Percentiles rank a stretch among this genome's conserved stretches.
Evolutionary conservation across 805 yeast species (phyloP).

Genomic region (Wickerhamiella australiensis): DNA sequence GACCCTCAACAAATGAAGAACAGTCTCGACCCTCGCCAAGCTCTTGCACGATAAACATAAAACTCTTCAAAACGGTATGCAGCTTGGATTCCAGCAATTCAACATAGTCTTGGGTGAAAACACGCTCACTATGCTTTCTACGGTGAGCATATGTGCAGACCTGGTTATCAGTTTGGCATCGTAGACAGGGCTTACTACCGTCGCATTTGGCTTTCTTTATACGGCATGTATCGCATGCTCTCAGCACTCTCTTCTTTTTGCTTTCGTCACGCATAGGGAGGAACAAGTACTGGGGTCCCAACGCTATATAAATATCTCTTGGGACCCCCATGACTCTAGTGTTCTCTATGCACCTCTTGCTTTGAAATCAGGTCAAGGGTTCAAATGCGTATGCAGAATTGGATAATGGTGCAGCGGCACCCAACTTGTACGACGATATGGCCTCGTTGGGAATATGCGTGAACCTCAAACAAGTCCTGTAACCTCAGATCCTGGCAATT

Average conservation of each 20-base stretch:
- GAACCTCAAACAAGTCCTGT: not conserved
- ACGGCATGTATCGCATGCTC: constrained; percentile 13
- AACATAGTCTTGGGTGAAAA: constrained; percentile 10
- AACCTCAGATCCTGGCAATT: not conserved
- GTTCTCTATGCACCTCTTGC: constrained; percentile 6
- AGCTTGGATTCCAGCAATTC: constrained; percentile 10
- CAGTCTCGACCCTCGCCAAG: constrained; percentile 9
- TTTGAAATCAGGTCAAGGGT: constrained; percentile 13
- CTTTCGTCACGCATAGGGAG: constrained; percentile 9
- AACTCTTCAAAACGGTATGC: constrained; percentile 10
- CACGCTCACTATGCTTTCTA: constrained; percentile 8
- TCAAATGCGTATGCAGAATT: constrained; percentile 10
- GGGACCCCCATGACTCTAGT: constrained; percentile 6
- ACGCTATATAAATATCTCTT: constrained; percentile 1
- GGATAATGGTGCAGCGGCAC: not conserved
- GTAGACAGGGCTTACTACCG: constrained; percentile 11
- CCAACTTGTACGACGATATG: not conserved
- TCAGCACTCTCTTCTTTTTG: constrained; percentile 11
- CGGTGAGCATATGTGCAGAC: constrained; percentile 13
- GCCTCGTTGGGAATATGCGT: too few species aligned
- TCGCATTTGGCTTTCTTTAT: constrained; percentile 13
- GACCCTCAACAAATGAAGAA: constrained; percentile 1
- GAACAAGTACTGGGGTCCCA: not conserved
- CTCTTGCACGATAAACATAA: constrained; percentile 10
- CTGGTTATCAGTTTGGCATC: constrained; percentile 10